These are phyloP conservation scores for Dipodascopsis uninucleata DNA, from an alignment of 805 yeast species.

Conservation along the genomic window DNA sequence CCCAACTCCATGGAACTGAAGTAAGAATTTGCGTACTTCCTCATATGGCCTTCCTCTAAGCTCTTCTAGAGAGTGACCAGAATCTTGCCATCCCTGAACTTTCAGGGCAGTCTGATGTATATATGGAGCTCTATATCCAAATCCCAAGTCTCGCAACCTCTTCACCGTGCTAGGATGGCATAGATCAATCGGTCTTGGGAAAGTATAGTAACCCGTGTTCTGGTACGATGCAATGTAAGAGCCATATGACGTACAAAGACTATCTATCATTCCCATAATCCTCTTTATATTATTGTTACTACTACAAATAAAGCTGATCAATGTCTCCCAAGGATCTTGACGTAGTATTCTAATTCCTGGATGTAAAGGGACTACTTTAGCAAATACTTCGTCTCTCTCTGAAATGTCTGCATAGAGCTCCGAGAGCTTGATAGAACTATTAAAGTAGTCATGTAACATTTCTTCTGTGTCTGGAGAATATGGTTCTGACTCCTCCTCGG, in stretches of 20 bases:
- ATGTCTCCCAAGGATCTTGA: constrained; percentile 97
- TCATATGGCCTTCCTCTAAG: constrained; percentile 49
- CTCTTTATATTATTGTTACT: constrained; percentile 94
- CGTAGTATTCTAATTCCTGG: constrained; percentile 78
- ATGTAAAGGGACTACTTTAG: constrained; percentile 37
- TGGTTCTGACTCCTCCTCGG: neutral
- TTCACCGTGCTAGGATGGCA: constrained; percentile 35
- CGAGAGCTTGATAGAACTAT: constrained; percentile 53
- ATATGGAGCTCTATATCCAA: constrained; percentile 91
- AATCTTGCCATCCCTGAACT: constrained; percentile 41
- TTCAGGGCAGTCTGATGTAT: constrained; percentile 70
- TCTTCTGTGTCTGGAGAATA: constrained; percentile 35
- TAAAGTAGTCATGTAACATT: constrained; percentile 65
- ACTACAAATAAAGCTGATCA: constrained; percentile 86
- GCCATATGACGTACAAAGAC: constrained; percentile 70
- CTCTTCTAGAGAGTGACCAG: constrained; percentile 39
- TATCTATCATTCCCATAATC: constrained; percentile 82
- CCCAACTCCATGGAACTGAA: constrained; percentile 81
- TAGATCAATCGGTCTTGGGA: constrained; percentile 58
- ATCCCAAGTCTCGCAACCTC: constrained; percentile 46
- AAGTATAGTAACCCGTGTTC: constrained; percentile 59
- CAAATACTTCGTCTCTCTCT: constrained; percentile 49
- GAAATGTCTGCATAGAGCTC: constrained; percentile 63
- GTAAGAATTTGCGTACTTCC: constrained; percentile 55
- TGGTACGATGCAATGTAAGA: constrained; percentile 50